Base-by-base conservation (phyloP, 1,284 basidiomycete genomes). In the Moesziomyces antarcticus region DNA sequence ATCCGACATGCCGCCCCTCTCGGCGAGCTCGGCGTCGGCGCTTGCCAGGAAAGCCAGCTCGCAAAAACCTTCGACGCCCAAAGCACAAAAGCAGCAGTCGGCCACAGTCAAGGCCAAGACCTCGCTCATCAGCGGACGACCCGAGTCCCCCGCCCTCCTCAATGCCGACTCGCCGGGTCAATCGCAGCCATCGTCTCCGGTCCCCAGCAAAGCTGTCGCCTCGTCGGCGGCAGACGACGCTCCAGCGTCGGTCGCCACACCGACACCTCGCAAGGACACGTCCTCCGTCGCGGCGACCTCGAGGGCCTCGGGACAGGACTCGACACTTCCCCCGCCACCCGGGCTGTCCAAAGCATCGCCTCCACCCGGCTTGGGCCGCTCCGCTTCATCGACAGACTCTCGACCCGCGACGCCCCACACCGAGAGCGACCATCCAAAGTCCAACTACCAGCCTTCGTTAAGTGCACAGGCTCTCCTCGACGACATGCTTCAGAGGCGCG, bases 381-480 rank as follows among this genome's bases (percentile, higher is more conserved):
- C 85, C 13, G 75, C 83, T 1, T 71, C 78, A 30, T 65, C 77
- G 20, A 77, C 69, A 33, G 65, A 78, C 40, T 82, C 85, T 40
- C 87, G 91, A 41, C 87, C 88, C 24, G 86, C 89, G 48, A 89
- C 88, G 4, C 91, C 92, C 24, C 90, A 90, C 5, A 90, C 90
- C 13, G 87, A 61, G 20, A 63, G 59, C 64, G 60, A 60, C 30
- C 62, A 92, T 45, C 87, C 78, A 69, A 55, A 59, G 56, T 64
- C 90, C 25, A 88, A 90, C 3, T 95, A 94, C 84, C 92, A 93
- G 81, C 92, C 93, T 86, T 93, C 93, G 0, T 91, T 87, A 14
- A 90, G 91, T 46, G 93, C 92, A 0, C 91, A 91, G 75, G 92
- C 91, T 3, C 86, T 95, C 47, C 87, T 94, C 50, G 92, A 94